phyloP scores from a whole-genome alignment of 192 early-diverging fungal genomes.

The Dimargaris xerosporica region DNA sequence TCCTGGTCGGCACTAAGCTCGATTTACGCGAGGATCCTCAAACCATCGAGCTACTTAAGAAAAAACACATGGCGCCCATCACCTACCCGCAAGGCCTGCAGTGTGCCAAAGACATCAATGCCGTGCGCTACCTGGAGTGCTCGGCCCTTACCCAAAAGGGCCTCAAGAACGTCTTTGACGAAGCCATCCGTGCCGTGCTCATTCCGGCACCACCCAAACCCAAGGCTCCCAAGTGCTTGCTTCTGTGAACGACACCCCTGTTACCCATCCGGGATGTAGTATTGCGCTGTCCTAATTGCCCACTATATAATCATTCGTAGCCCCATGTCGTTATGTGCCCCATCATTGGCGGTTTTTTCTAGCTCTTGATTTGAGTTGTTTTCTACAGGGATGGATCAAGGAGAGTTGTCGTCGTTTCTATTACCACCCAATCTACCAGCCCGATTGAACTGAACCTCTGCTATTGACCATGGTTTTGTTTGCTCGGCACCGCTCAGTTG shows the following conservation, averaged over 20 bases:
- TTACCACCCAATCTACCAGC: neutral
- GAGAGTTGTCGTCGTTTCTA: neutral
- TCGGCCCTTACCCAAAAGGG: constrained; percentile 96
- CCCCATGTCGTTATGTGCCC: neutral
- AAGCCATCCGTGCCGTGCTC: constrained; percentile 90
- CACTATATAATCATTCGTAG: neutral
- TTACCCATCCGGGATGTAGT: neutral
- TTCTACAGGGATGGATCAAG: neutral
- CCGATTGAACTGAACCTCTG: too few species aligned
- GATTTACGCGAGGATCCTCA: constrained; percentile 91
- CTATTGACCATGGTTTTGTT: too few species aligned
- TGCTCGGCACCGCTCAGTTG: too few species aligned
- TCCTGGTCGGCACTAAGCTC: constrained; percentile 93
- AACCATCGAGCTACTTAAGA: constrained; percentile 73
- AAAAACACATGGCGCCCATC: constrained; percentile 79
- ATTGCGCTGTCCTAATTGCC: neutral
- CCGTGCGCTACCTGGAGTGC: constrained; percentile 92
- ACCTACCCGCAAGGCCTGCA: constrained; percentile 73
- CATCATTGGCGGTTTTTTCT: too few species aligned
- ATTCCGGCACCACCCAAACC: constrained; percentile 46
- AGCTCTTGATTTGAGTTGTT: neutral
- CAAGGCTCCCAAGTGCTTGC: constrained; percentile 53
- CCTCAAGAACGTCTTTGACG: constrained; percentile 96
- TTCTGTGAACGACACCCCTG: constrained; percentile 40
- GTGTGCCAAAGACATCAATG: constrained; percentile 77